phyloP scores from a whole-genome alignment of 1,284 basidiomycete species.

The Malassezia sympodialis region DNA sequence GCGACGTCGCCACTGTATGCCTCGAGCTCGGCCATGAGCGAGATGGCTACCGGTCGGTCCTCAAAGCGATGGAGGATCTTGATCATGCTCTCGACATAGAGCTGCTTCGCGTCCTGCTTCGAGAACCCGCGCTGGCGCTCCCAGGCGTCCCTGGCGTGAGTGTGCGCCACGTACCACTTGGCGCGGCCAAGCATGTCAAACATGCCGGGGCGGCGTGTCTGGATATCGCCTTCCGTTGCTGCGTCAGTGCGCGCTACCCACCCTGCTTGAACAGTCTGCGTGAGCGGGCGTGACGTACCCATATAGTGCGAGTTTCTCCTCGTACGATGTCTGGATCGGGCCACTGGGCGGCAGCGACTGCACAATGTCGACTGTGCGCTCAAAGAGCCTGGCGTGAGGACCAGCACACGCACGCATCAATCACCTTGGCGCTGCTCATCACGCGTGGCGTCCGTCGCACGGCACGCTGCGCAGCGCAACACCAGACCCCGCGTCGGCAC shows the following conservation, averaged over 20 bases:
- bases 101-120: constrained; percentile 69
- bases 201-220: constrained; percentile 67
- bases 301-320: constrained; percentile 90
- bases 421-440: constrained; percentile 45
- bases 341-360: constrained; percentile 81
- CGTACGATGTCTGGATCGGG: constrained; percentile 89
- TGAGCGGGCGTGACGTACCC: constrained; percentile 52
- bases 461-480: background rate
- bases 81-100: constrained; percentile 76
- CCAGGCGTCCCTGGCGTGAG: constrained; percentile 72
- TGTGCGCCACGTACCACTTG: constrained; percentile 62
- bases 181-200: constrained; percentile 87
- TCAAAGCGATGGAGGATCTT: constrained; percentile 76
- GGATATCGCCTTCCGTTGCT: constrained; percentile 83
- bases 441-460: constrained; percentile 7
- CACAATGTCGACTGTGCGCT: constrained; percentile 86
- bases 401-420: constrained; percentile 32
- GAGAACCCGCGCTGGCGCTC: constrained; percentile 74
- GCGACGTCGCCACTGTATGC: constrained; percentile 63
- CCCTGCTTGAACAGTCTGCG: constrained; percentile 48
- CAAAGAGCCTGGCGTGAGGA: constrained; percentile 58
- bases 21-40: constrained; percentile 71
- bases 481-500: background rate
- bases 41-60: constrained; percentile 65
- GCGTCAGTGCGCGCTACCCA: constrained; percentile 5